Base-by-base conservation (phyloP, 768 basidiomycete species). In the Mrakia gelida region DNA sequence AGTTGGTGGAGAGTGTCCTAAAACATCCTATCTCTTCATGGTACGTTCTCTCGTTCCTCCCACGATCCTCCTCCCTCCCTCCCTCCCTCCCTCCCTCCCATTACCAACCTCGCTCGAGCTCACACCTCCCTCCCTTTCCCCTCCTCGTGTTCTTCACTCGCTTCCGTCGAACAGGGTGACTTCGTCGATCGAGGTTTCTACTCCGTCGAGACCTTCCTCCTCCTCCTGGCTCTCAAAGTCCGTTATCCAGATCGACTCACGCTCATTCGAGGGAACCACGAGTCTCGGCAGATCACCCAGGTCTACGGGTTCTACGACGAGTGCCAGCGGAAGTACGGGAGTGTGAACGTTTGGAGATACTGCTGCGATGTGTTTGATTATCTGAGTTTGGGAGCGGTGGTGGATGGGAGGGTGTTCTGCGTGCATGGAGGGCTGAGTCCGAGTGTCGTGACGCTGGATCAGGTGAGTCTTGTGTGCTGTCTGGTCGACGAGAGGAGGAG, bases 281-380 rank as follows among this genome's bases (percentile, higher is more conserved):
- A 99, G 86, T 94, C 92, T 81, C 89, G 97, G 82, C 97, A 99
- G 88, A 99, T 99, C 88, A 99, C 97, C 34, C 97, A 99, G 85
- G 97, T 99, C 28, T 99, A 99, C 83, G 97, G 97, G 62, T 99
- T 99, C 84, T 99, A 99, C 85, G 97, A 99, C 87, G 97, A 99
- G 85, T 99, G 97, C 84, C 88, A 98, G 84, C 91, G 97, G 85
- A 99, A 99, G 88, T 99, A 99, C 86, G 97, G 97, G 75, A 98
- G 97, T 86, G 95, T 95, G 83, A 98, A 98, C 83, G 96, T 99
- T 43, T 99, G 97, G 97, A 91, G 96, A 82, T 96, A 91, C 88
- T 99, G 98, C 85, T 98, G 95, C 83, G 96, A 98, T 88, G 87
- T 98, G 74, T 98, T 99, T 84, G 97, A 98, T 86, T 98, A 92